Evolutionary conservation across 441 rosid species (phyloP).

Genomic region (Gossypium aridum): DNA sequence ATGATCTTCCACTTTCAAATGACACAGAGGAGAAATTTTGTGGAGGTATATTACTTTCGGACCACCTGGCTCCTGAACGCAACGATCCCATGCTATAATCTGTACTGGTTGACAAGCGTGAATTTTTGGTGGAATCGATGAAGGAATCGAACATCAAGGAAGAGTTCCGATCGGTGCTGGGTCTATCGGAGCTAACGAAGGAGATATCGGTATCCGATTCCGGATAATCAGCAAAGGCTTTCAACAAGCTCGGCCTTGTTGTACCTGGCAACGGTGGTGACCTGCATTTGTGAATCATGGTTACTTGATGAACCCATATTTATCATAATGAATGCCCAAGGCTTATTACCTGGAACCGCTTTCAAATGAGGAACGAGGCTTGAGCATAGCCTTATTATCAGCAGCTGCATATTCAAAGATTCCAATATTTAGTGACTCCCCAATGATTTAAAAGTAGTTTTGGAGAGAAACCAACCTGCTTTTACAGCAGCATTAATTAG

Average conservation of each 20-base stretch:
- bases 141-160: slow-evolving; percentile 36
- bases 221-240: slow-evolving; percentile 36
- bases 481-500: slow-evolving; percentile 22
- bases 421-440: too few species aligned
- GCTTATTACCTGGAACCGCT: slow-evolving; percentile 43
- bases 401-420: slow-evolving; percentile 19
- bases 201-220: slow-evolving; percentile 78
- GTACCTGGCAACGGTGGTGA: slow-evolving; percentile 31
- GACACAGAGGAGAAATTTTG: slow-evolving; percentile 55
- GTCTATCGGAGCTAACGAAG: slow-evolving; percentile 64
- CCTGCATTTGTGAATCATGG: not conserved
- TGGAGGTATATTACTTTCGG: slow-evolving; percentile 26
- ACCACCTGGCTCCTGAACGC: slow-evolving; percentile 42
- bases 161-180: slow-evolving; percentile 60
- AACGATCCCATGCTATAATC: slow-evolving; percentile 57
- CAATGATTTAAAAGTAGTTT: too few species aligned
- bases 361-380: slow-evolving; percentile 45
- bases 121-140: slow-evolving; percentile 33
- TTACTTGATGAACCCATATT: too few species aligned
- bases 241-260: slow-evolving; percentile 24
- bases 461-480: slow-evolving; percentile 36
- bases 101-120: slow-evolving; percentile 49
- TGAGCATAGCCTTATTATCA: slow-evolving; percentile 30
- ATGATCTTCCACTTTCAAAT: slow-evolving; percentile 44
- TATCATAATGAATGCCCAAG: not conserved